Evolutionary conservation across 352 stramenopile species (phyloP), one percentile per base, ranked within the genome.

Genomic region (Phytophthora tentaculata): DNA sequence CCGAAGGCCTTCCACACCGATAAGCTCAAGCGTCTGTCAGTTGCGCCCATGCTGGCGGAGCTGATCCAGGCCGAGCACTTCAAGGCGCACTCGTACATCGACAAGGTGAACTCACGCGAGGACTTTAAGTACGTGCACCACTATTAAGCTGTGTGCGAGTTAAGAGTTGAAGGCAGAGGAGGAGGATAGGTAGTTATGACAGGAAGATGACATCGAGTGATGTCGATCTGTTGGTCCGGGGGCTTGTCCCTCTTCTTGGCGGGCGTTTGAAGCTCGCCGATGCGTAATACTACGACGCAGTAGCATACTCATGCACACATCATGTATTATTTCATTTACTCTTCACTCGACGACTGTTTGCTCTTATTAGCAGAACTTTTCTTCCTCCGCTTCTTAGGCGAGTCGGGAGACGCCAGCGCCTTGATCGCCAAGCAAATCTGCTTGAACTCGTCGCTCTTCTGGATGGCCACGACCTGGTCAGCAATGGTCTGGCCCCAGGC

Each of bases 61-160:
- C 74, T 96, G 56, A 97, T 97, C 73, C 88, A 96, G 72, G 88
- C 88, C n/a, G 88, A 96, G 71, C 88, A 96, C 76, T 96, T 96
- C 59, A 96, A 96, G 74, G 83, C 88, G 19, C 84, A 94, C 76
- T 96, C 88, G 69, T 96, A 96, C 82, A 96, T 96, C 59, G 88
- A 96, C 82, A 81, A 80, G 64, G 81, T 82, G 62, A 94, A 86
- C 73, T 92, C 86, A 51, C 82, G 80, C 48, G 88, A 96, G 66
- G 88, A 96, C 64, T 96, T 86, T 67, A 91, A 91, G 43, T 94
- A 94, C 77, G 79, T 88, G 77, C 85, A 94, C 76, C 89, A 88
- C 74, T 84, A 91, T 65, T 94, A 89, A 77, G 56, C 7, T 56
- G 60, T 64, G 60, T 48, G 58, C 22, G 39, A 58, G 45, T 53